Conservation (phyloP, 1,139 yeast species). For the Debaryomyces sp. region DNA sequence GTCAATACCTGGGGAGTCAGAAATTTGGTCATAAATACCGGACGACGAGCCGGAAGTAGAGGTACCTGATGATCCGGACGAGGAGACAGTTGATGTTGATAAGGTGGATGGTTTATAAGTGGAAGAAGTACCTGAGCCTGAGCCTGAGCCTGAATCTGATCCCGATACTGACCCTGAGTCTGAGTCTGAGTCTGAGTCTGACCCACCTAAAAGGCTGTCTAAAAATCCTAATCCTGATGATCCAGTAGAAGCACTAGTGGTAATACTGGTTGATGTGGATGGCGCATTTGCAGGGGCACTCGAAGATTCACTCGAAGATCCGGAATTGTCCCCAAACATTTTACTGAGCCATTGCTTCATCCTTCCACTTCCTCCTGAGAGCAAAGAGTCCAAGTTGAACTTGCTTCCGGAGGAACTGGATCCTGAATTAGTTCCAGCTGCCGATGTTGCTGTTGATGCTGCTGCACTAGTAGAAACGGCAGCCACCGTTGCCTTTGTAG, state of each 20-base stretch:
- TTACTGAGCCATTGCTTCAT: conserved; percentile 11
- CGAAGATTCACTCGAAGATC: neutral
- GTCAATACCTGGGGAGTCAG: conserved; percentile 21
- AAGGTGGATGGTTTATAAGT: conserved; percentile 9
- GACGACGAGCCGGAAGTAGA: conserved; percentile 11
- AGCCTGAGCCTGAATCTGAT: neutral
- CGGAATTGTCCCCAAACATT: neutral
- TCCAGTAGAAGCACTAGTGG: conserved; percentile 3
- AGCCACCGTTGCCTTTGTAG: conserved; percentile 9
- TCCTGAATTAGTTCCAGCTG: conserved; percentile 11
- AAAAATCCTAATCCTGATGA: neutral
- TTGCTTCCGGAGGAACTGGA: conserved; percentile 6
- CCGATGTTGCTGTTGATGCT: conserved; percentile 9
- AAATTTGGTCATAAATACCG: conserved; percentile 15
- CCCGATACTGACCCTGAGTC: conserved; percentile 15
- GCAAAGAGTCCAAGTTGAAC: conserved; percentile 2
- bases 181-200: neutral
- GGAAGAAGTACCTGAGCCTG: conserved; percentile 10
- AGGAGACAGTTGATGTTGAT: conserved; percentile 3
- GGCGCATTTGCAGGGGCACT: neutral
- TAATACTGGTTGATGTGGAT: neutral
- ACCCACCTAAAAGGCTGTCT: conserved; percentile 4
- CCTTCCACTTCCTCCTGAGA: conserved; percentile 3
- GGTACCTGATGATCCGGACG: conserved; percentile 11
- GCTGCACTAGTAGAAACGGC: conserved; percentile 8